A percentile compares a stretch with the other conserved stretches of the same genome.
Evolutionary conservation across 306 rosid species (phyloP).

Genomic region (Dryas alaskensis): DNA sequence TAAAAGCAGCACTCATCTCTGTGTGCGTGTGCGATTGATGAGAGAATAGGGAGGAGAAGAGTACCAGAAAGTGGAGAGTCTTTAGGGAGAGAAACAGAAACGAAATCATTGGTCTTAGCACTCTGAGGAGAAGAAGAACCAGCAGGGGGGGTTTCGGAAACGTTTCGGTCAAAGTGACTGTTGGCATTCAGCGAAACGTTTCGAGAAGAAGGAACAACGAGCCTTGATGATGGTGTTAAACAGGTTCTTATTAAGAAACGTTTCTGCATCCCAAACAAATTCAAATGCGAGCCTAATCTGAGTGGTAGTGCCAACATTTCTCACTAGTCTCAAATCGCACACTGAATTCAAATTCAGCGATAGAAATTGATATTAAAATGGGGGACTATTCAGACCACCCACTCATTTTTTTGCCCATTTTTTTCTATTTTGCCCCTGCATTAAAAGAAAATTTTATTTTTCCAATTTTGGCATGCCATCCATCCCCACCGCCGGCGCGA

Average conservation of each 20-base stretch:
- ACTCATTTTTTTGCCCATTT: too few relatives aligned
- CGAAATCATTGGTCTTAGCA: constrained; percentile 5
- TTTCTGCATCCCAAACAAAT: not conserved
- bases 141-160: constrained; percentile 19
- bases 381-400: too few relatives aligned
- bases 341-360: too few relatives aligned
- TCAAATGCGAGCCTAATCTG: not conserved
- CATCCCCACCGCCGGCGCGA: too few relatives aligned
- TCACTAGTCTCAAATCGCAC: not conserved
- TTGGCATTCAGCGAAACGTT: constrained; percentile 7
- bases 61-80: constrained; percentile 51
- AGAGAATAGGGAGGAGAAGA: not conserved
- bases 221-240: not conserved
- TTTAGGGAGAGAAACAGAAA: constrained; percentile 29
- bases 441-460: too few relatives aligned
- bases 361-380: too few relatives aligned
- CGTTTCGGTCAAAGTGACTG: constrained; percentile 5
- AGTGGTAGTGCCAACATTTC: constrained; percentile 2
- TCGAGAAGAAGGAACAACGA: not conserved
- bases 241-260: not conserved
- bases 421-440: too few relatives aligned
- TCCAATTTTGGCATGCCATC: too few relatives aligned
- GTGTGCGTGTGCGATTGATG: not conserved
- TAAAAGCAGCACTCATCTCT: too few relatives aligned
- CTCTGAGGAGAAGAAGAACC: constrained; percentile 13